These are phyloP conservation scores for Pleurotus pulmonarius DNA, from an alignment of 768 basidiomycete species.

Conservation along the genomic window DNA sequence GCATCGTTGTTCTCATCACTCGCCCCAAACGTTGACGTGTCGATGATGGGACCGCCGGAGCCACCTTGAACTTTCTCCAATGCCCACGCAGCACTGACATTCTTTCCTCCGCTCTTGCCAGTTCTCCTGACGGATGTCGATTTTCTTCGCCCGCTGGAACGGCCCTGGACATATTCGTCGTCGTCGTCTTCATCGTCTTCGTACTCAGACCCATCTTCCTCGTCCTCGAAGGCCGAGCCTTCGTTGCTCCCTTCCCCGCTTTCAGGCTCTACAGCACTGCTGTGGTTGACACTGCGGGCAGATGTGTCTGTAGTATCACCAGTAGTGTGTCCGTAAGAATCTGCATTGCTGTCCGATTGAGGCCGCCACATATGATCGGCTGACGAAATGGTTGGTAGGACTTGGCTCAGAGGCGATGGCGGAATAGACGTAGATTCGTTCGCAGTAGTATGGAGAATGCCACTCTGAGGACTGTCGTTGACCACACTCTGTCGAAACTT, in stretches of 20 bases:
- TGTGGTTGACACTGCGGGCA: too few relatives aligned
- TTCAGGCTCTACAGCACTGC: not conserved
- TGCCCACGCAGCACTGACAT: constrained; percentile 2
- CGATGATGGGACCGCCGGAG: not conserved
- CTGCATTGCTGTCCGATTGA: too few relatives aligned
- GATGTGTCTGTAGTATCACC: too few relatives aligned
- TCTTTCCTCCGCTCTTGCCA: not conserved
- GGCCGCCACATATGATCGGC: not conserved
- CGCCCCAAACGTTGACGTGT: constrained; percentile 7
- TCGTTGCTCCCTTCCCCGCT: constrained; percentile 8
- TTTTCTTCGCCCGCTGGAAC: not conserved
- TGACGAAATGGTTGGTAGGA: not conserved
- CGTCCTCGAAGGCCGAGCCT: constrained; percentile 20
- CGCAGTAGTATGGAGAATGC: not conserved
- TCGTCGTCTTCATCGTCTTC: constrained; percentile 18
- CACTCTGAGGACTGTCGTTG: too few relatives aligned
- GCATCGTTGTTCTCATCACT: constrained; percentile 8
- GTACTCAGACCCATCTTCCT: constrained; percentile 19
- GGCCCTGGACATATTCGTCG: constrained; percentile 4
- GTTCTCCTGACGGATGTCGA: not conserved
- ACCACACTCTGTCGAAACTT: too few relatives aligned
- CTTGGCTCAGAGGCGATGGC: not conserved
- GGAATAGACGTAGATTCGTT: not conserved
- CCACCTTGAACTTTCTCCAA: not conserved
- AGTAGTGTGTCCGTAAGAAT: too few relatives aligned